These are phyloP conservation scores for Perkinsus marinus DNA, from an alignment of 169 alveolate species.

Conservation along the genomic window DNA sequence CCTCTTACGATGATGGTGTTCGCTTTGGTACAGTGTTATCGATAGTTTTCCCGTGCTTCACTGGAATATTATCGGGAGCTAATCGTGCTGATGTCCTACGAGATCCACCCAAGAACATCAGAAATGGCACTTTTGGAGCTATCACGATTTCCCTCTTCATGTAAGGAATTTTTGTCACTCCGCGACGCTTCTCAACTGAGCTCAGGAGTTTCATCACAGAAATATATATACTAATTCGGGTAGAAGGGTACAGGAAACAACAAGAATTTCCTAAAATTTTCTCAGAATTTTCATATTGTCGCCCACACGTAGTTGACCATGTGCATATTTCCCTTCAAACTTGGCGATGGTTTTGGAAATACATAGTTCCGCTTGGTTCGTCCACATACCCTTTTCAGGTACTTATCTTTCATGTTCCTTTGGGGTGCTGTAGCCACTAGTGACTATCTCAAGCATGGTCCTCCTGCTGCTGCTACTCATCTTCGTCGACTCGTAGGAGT, in stretches of 20 bases:
- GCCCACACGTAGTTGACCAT: no score
- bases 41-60: constrained; percentile 28
- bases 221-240: no score
- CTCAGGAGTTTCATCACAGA: no score
- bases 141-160: constrained; percentile 18
- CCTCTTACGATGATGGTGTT: constrained; percentile 13
- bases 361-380: no score
- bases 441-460: constrained; percentile 9
- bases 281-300: no score
- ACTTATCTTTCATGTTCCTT: constrained; percentile 19
- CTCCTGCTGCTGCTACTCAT: background rate
- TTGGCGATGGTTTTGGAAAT: no score
- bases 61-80: constrained; percentile 29
- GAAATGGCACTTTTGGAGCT: constrained; percentile 27
- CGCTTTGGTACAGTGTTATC: constrained; percentile 16
- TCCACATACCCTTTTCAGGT: background rate
- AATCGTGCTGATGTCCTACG: constrained; percentile 22
- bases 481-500: background rate
- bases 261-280: no score
- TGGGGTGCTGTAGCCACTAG: constrained; percentile 33
- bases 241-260: no score
- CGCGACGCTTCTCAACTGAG: no score
- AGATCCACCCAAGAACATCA: constrained; percentile 21
- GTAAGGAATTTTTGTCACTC: no score
- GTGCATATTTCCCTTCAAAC: no score